A percentile compares a stretch with the other conserved stretches of the same genome.
These are phyloP conservation scores for Syzygium syzygioides DNA, from an alignment of 441 rosid species.

Conservation along the genomic window DNA sequence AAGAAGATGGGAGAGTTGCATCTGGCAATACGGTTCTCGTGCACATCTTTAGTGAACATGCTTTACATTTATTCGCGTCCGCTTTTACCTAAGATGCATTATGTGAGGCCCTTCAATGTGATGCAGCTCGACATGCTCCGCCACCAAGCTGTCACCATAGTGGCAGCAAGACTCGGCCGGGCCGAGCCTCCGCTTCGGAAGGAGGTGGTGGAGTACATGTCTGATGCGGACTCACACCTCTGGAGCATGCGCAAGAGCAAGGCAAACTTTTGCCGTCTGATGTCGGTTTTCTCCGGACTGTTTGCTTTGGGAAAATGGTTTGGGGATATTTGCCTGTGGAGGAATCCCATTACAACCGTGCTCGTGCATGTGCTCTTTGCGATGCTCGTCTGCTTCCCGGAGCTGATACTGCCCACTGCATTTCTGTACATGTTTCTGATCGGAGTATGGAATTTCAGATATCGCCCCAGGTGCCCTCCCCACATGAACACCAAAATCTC, in stretches of 20 bases:
- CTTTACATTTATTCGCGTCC: constrained; percentile 73
- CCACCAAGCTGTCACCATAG: constrained; percentile 77
- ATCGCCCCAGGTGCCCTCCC: constrained; percentile 85
- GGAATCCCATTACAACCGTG: constrained; percentile 73
- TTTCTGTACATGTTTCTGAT: constrained; percentile 93
- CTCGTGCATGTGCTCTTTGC: constrained; percentile 82
- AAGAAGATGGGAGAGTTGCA: constrained; percentile 96
- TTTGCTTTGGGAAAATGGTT: constrained; percentile 81
- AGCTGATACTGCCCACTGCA: constrained; percentile 72
- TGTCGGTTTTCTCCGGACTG: constrained; percentile 76
- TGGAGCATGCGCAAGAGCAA: constrained; percentile 97
- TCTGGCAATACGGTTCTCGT: constrained; percentile 77
- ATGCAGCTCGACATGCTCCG: constrained; percentile 93
- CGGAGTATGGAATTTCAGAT: constrained; percentile 87
- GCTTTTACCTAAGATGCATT: constrained; percentile 88
- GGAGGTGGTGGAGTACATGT: constrained; percentile 91
- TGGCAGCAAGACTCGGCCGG: constrained; percentile 76
- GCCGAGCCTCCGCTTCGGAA: constrained; percentile 89
- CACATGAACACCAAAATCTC: constrained; percentile 93
- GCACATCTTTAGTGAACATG: constrained; percentile 77
- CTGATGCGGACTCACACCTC: constrained; percentile 81
- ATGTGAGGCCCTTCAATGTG: constrained; percentile 65
- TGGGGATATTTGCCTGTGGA: constrained; percentile 73
- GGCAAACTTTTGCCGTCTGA: constrained; percentile 79
- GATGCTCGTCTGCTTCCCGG: constrained; percentile 90